A percentile compares a stretch with the other conserved stretches of the same genome.
These are phyloP conservation scores for Populus hybrid DNA, from an alignment of 441 rosid species.

Conservation along the genomic window DNA sequence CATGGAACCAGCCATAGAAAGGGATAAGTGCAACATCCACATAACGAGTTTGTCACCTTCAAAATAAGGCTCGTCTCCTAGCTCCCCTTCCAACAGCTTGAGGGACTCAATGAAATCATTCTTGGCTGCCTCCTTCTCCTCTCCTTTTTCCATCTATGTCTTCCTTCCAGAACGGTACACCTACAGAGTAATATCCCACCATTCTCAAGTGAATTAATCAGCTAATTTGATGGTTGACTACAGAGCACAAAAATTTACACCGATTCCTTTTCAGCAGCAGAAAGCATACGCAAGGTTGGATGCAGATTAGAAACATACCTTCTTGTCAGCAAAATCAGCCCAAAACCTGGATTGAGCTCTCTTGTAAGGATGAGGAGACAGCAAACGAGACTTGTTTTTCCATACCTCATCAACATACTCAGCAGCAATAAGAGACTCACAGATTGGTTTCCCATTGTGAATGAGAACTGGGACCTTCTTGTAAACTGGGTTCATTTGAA, in stretches of 20 bases:
- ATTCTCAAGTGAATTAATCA: neutral
- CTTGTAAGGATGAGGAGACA: conserved; percentile 22
- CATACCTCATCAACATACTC: conserved; percentile 26
- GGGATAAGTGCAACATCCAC: conserved; percentile 27
- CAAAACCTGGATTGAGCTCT: conserved; percentile 28
- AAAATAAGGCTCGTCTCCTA: conserved; percentile 25
- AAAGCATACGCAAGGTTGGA: neutral
- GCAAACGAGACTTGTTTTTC: conserved; percentile 8
- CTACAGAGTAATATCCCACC: neutral
- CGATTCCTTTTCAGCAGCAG: neutral
- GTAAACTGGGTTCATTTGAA: conserved; percentile 28
- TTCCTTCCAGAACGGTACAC: conserved; percentile 14
- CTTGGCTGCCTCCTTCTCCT: conserved; percentile 21
- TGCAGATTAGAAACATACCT: conserved; percentile 8
- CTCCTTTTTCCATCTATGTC: conserved; percentile 19
- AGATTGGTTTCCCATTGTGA: conserved; percentile 23
- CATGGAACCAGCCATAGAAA: conserved; percentile 30
- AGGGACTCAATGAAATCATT: conserved; percentile 20
- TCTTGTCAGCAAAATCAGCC: conserved; percentile 30
- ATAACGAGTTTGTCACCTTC: conserved; percentile 20
- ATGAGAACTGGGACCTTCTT: conserved; percentile 30
- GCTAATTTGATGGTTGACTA: neutral
- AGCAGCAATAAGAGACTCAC: conserved; percentile 22
- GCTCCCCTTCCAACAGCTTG: conserved; percentile 21
- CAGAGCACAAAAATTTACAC: neutral